Evolutionary conservation across 2,329 filamentous ascomycete species (phyloP), one percentile per base, ranked within the genome.

Genomic region (Orbilia blumenaviensis): DNA sequence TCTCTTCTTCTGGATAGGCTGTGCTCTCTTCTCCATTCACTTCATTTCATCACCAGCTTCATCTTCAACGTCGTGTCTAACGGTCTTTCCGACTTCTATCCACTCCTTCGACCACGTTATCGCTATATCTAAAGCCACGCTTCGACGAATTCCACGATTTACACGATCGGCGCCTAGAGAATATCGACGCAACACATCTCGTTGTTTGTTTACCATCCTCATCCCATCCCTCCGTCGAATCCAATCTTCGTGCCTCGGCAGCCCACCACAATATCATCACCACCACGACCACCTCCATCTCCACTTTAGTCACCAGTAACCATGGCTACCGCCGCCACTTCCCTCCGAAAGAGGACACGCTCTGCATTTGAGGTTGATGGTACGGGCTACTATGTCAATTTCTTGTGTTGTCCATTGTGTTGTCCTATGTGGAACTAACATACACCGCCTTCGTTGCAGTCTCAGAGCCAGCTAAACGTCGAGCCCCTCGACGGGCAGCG

Each of bases 171-270:
- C 69, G n/a, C 7, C 25, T 38, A 38, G 16, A 42, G 69, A 66
- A 74, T 62, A 36, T 46, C 69, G 8, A 29, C 44, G 46, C 71
- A 75, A 75, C 71, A 68, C 71, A 68, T 67, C 54, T 50, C 38
- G 42, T 41, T 66, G 71, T 75, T 75, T 75, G 63, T 75, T 75
- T 75, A 75, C 71, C 38, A 18, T 64, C 18, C 42, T 12, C 18
- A 23, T 23, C 42, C 42, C 61, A 27, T 36, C 60, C 27, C 56
- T 23, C 58, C 4, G 44, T 27, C 58, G 18, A 14, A 41, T 9
- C 29, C 18, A 66, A 34, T 23, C n/a, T n/a, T 23, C 42, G 14
- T 29, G 41, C 41, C 25, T 44, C 58, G 41, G 38, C 42, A 52
- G 18, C 42, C 42, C 21, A 61, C 32, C 38, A 27, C 25, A 48